phyloP scores from a whole-genome alignment of 108 stramenopile species.

The Cyclotella choctawhatcheeana region DNA sequence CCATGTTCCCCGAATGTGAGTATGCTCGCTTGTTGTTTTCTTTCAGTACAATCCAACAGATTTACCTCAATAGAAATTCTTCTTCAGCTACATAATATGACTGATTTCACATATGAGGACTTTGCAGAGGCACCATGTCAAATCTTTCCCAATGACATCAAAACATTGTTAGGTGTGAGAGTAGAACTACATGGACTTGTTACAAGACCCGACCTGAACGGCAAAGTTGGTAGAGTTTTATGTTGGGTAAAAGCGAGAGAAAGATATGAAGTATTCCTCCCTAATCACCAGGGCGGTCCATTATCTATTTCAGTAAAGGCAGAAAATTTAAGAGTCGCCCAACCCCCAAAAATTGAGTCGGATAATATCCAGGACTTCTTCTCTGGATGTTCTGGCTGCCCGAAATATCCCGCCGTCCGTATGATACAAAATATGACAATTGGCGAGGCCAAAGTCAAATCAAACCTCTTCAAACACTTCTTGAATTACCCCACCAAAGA shows the following conservation, averaged over 20 bases:
- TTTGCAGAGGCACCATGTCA: slow-evolving; percentile 13
- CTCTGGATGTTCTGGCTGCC: no score
- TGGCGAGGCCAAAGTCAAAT: background rate
- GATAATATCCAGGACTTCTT: no score
- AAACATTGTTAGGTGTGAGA: slow-evolving; percentile 22
- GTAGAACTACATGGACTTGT: background rate
- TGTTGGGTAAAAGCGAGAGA: background rate
- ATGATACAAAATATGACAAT: no score
- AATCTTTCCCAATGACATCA: background rate
- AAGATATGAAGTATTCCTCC: slow-evolving; percentile 19
- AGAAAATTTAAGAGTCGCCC: slow-evolving; percentile 3
- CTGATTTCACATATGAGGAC: slow-evolving; percentile 19
- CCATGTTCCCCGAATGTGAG: background rate
- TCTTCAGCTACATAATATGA: slow-evolving; percentile 6
- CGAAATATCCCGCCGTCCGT: no score
- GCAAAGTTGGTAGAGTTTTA: background rate
- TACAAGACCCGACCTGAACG: slow-evolving; percentile 15
- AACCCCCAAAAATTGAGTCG: background rate
- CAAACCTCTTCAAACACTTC: no score
- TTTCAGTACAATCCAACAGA: background rate
- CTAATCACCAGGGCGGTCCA: slow-evolving; percentile 2
- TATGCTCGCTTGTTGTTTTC: background rate
- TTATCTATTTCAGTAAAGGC: slow-evolving; percentile 17
- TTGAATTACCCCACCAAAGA: no score
- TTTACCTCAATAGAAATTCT: background rate